Base-by-base conservation (phyloP, 345 rosid species). In the Eucalyptus pauciflora region DNA sequence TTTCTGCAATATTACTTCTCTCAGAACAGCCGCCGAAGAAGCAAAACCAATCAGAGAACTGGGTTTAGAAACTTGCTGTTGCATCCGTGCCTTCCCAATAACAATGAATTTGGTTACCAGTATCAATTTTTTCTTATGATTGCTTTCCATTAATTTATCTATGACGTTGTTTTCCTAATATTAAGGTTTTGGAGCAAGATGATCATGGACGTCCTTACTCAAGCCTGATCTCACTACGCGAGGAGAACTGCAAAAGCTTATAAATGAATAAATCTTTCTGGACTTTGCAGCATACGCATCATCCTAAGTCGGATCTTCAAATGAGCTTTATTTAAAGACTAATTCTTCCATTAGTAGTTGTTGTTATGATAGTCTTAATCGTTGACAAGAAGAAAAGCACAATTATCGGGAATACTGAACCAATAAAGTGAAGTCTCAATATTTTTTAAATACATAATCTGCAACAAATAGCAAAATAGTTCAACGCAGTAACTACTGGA, bases 1-100 rank as follows among this genome's bases (percentile, higher is more conserved):
- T 94, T 7, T 80, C 92, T 83, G 90, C 90, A 43, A 88, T 94
- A 80, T 37, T 94, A 89, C 87, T 91, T 80, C 88, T 94, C 81
- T 56, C 86, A 22, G 54, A 86, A 67, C 87, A 52, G n/a, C 52
- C 22, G 48, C 85, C 85, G 85, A 76, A 6, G 85, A 76, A 11
- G 85, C 33, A 50, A 86, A 86, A 86, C 41, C 62, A 51, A 17
- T 50, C 25, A 20, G 45, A 51, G 56, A 51, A n/a, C 41, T 24
- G 45, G 25, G 54, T 46, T 86, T 86, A 29, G 87, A 86, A n/a
- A 50, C 87, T 54, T 31, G 87, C 25, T 50, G 41, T 52, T 48
- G 43, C 15, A 17, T 86, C 60, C 27, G 8, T 86, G 54, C 54
- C 24, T 76, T 76, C 85, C 48, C 48, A 76, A 76, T 76, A 76